Evolutionary conservation across 495 filamentous ascomycete species (phyloP).

Genomic region (Neurospora sublineolata): DNA sequence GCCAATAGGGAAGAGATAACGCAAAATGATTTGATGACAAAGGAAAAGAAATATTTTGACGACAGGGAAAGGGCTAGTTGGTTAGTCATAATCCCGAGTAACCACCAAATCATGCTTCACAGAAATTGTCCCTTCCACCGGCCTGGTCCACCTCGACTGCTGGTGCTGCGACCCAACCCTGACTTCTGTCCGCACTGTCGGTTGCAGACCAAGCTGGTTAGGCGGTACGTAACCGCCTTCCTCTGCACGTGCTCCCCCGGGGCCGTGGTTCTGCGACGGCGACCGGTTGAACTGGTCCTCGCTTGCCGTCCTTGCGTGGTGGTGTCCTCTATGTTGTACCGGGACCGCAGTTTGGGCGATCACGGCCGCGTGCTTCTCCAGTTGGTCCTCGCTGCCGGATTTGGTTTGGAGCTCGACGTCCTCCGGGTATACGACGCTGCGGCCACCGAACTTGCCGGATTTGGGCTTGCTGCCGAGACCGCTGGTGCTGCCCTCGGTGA

Average conservation of each 20-base stretch:
- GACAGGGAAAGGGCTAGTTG: background rate
- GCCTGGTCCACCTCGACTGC: background rate
- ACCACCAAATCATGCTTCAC: background rate
- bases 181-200: conserved; percentile 16
- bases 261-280: background rate
- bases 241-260: background rate
- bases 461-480: conserved; percentile 4
- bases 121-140: background rate
- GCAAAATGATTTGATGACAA: background rate
- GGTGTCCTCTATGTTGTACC: background rate
- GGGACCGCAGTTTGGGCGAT: background rate
- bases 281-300: background rate
- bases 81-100: background rate
- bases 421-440: conserved; percentile 17
- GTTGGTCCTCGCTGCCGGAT: conserved; percentile 9
- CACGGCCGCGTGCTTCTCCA: background rate
- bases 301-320: background rate
- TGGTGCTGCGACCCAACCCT: conserved; percentile 2
- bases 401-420: conserved; percentile 20
- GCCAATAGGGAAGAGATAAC: background rate
- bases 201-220: conserved; percentile 8
- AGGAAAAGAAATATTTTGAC: background rate
- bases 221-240: background rate
- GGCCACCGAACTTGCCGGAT: conserved; percentile 5
- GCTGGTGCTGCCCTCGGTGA: background rate